Percentiles rank a stretch among this genome's conserved stretches.
Conservation (phyloP, 2,329 filamentous ascomycete species). For the Magnaporthiopsis rhizophila region DNA sequence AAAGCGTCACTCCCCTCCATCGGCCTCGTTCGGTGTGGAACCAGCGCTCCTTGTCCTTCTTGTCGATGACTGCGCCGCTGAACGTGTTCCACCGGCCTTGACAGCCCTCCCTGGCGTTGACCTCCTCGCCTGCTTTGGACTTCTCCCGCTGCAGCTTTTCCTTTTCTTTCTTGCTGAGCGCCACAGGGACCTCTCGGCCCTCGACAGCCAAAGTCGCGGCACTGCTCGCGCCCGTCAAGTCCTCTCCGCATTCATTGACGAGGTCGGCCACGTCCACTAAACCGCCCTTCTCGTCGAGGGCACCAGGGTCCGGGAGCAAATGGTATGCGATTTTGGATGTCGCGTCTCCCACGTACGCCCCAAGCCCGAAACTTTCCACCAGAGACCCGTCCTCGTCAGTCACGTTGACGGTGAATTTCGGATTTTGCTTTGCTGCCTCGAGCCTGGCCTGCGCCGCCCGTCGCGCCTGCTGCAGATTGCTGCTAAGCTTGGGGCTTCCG, state of each 20-base stretch:
- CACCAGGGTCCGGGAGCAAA: slow-evolving; percentile 49
- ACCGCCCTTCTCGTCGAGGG: slow-evolving; percentile 47
- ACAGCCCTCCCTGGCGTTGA: slow-evolving; percentile 20
- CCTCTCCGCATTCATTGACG: slow-evolving; percentile 39
- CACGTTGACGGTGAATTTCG: slow-evolving; percentile 52
- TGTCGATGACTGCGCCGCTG: slow-evolving; percentile 18
- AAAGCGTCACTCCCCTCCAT: slow-evolving; percentile 21
- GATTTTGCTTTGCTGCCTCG: slow-evolving; percentile 44
- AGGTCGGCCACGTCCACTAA: slow-evolving; percentile 45
- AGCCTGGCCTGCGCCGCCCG: slow-evolving; percentile 59
- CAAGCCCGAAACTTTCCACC: slow-evolving; percentile 46
- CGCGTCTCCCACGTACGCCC: slow-evolving; percentile 53
- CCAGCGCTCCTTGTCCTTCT: slow-evolving; percentile 27
- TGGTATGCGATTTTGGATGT: slow-evolving; percentile 53
- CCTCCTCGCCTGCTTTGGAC: slow-evolving; percentile 7
- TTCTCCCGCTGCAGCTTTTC: slow-evolving; percentile 8
- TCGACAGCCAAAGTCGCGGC: slow-evolving; percentile 14
- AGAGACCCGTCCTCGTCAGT: slow-evolving; percentile 42
- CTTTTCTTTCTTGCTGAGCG: slow-evolving; percentile 1
- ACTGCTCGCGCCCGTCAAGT: slow-evolving; percentile 15
- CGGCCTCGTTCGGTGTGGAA: slow-evolving; percentile 26
- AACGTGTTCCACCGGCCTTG: slow-evolving; percentile 26
- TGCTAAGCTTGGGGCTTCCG: slow-evolving; percentile 10
- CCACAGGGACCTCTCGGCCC: neutral
- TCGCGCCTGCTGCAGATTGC: slow-evolving; percentile 43